Base-by-base conservation (phyloP, 116 monocot species). In the Dioscorea cayenensis region DNA sequence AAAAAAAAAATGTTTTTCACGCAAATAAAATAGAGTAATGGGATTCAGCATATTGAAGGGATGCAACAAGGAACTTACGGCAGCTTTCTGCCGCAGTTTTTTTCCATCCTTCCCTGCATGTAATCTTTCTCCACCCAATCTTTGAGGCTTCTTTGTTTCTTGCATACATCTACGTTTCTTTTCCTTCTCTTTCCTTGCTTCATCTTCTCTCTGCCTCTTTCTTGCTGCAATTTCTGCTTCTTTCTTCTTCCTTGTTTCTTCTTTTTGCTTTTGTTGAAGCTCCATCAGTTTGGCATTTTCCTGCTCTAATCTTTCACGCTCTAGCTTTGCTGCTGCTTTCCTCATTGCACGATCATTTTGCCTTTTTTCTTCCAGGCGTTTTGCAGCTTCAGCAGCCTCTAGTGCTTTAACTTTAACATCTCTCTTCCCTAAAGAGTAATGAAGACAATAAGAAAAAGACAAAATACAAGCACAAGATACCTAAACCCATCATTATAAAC, bases 361-460 rank as follows among this genome's bases (percentile, higher is more conserved):
- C 64, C 78, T 95, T 72, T 89, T 87, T 70, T 82, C 87, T 80
- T 83, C 84, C 66, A 89, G 77, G 38, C 82, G 84, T 63, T 90
- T 95, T 60, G 87, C 87, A 68, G 82, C 81, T 75, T 95, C 95
- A 60, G 95, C 92, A 75, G 85, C 87, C 74, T 92, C 92, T 66
- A 92, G 75, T 65, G 95, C 87, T 75, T 92, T 92, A 55, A 95
- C 89, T 83, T 83, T 95, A 17, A 92, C 85, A 5, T 92, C 87
- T 74, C 82, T 87, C 75, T 84, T 95, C 28, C 78, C 95, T 95
- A 76, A 12, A 43, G 43, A 12, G 60, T 12, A 66, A 73, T 13
- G 69, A 55, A 55, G n/a, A 55, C 17, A 55, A 4, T 5, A 12
- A 55, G 19, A 55, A 16, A 55, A 51, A 3, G 17, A n/a, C 55